phyloP scores from a whole-genome alignment of 257 asterid species.

The Solanum arcanum region DNA sequence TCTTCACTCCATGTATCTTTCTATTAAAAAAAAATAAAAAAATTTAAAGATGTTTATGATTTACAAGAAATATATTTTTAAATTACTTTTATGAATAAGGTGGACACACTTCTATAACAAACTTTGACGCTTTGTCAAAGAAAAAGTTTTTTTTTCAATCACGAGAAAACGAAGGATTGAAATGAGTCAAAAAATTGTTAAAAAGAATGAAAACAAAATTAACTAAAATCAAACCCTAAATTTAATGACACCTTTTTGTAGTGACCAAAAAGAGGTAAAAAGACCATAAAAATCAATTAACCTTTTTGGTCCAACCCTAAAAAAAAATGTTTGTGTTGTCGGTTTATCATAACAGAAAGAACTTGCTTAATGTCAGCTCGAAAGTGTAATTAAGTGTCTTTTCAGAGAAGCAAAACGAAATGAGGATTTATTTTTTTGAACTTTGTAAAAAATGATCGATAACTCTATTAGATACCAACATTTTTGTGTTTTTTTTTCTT shows the following conservation, averaged over 20 bases:
- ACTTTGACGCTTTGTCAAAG: conserved; percentile 3
- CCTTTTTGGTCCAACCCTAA: not conserved
- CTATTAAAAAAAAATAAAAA: conserved; percentile 6
- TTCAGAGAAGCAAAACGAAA: not conserved
- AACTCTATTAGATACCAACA: not conserved
- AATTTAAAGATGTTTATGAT: not conserved
- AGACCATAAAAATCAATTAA: not conserved
- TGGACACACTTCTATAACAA: not conserved
- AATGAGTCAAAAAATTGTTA: not conserved
- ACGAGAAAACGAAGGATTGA: conserved; percentile 5
- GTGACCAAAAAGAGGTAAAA: not conserved
- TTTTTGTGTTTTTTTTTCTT: not conserved
- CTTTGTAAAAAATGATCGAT: not conserved
- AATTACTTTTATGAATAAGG: not conserved
- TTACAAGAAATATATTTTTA: not conserved
- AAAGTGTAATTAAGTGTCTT: not conserved
- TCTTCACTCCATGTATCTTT: conserved; percentile 62
- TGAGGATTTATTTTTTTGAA: not conserved
- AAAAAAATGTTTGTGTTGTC: not conserved
- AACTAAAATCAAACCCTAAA: not conserved
- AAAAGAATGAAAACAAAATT: not conserved
- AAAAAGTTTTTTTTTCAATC: conserved; percentile 1
- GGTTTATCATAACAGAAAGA: not conserved
- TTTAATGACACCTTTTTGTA: not conserved
- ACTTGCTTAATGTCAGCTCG: not conserved